Base-by-base conservation (phyloP, 2,329 filamentous ascomycete genomes). In the Exophiala sideris region DNA sequence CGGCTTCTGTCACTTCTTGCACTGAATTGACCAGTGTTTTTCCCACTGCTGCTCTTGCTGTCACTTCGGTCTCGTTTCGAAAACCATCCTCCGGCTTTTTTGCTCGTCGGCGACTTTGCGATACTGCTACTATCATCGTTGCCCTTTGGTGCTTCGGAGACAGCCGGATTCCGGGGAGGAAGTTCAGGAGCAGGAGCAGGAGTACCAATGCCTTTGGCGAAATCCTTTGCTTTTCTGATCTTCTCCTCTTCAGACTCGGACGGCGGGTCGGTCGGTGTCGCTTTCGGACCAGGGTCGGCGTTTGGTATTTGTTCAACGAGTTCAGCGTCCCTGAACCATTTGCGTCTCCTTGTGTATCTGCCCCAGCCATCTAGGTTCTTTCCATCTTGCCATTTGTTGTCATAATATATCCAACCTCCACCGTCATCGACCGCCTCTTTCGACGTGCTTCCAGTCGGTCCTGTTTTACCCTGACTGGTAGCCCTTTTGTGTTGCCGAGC, bases 241-340 rank as follows among this genome's bases (percentile, higher is more conserved):
- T 56, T 57, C 8, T 52, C 56, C 18, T 56, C 59, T 53, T 62
- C 61, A 5, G 50, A 51, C 14, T 62, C 59, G 14, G 54, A 56
- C 16, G 41, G 34, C 18, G 32, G 38, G 18, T 48, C 57, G 32
- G 49, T 48, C 20, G 69, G 68, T 38, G 75, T 70, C 40, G 74
- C 72, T 52, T 74, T 65, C 11, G 74, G 66, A 45, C 75, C 72
- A 29, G 75, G 68, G 57, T 77, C 75, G 47, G 75, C 65, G 56
- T 73, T 69, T 16, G 74, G 66, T 38, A 72, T 68, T 8, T 86
- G 74, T 67, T 99, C 94, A 33, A 96, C 89, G 3, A 99, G 81
- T 73, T 99, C 94, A 8, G 94, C 94, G 67, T 97, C 94, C 36
- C 94, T 88, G 67, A 90, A 94, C 94, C 94, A 99, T 73, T 97